Percentiles rank a stretch among this genome's conserved stretches.
phyloP scores from a whole-genome alignment of 2,329 filamentous ascomycete species.

The Lasiodiplodia citricola region DNA sequence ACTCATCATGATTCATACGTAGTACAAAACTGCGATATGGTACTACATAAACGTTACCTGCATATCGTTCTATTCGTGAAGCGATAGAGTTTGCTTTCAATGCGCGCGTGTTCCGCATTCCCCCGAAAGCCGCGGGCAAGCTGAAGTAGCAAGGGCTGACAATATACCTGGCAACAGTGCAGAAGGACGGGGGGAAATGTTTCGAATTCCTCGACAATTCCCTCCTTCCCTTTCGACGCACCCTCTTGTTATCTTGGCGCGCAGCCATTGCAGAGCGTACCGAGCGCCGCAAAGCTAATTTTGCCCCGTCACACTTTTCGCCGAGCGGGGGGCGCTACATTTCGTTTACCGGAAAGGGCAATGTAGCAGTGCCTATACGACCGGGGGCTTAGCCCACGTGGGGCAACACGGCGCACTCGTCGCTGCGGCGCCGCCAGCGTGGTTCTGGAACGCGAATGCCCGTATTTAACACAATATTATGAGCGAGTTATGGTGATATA shows the following conservation, averaged over 20 bases:
- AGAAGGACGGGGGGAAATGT: not conserved
- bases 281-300: not conserved
- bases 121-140: too few species aligned
- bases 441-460: not conserved
- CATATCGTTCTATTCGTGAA: too few species aligned
- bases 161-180: not conserved
- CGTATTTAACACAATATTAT: not conserved
- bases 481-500: too few species aligned
- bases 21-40: not conserved
- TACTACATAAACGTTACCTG: not conserved
- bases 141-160: too few species aligned
- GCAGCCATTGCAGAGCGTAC: not conserved
- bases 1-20: not conserved
- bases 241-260: too few species aligned
- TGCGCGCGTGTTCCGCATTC: too few species aligned
- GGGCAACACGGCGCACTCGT: not conserved
- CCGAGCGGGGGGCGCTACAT: not conserved
- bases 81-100: too few species aligned
- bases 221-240: not conserved
- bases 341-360: not conserved
- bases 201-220: not conserved
- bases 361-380: not conserved
- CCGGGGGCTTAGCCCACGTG: slow-evolving; percentile 1
- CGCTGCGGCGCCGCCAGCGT: not conserved
- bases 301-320: not conserved